A percentile compares a stretch with the other conserved stretches of the same genome.
Evolutionary conservation across 306 rosid species (phyloP).

Genomic region (Notholithocarpus densiflorus): DNA sequence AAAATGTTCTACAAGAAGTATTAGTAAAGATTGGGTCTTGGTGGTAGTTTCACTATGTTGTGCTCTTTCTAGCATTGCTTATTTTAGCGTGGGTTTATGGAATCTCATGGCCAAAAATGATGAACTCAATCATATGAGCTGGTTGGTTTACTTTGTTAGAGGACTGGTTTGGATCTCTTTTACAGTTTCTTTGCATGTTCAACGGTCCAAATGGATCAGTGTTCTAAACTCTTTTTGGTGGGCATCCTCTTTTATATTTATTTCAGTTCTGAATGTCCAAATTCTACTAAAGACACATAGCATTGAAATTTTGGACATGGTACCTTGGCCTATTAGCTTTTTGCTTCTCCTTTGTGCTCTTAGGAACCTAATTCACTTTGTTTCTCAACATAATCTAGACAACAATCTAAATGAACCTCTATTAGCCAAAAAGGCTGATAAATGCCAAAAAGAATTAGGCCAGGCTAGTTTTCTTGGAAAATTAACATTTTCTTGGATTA

Average conservation of each 20-base stretch:
- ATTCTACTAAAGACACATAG: slow-evolving; percentile 25
- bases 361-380: slow-evolving; percentile 28
- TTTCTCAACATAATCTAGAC: slow-evolving; percentile 10
- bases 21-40: slow-evolving; percentile 25
- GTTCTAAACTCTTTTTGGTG: slow-evolving; percentile 58
- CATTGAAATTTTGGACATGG: slow-evolving; percentile 29
- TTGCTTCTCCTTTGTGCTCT: slow-evolving; percentile 48
- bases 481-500: slow-evolving; percentile 65
- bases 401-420: slow-evolving; percentile 49
- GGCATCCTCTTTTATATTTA: slow-evolving; percentile 33
- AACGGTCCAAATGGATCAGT: slow-evolving; percentile 36
- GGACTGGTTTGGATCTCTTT: slow-evolving; percentile 56
- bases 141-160: slow-evolving; percentile 32
- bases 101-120: slow-evolving; percentile 26
- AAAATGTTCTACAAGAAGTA: slow-evolving; percentile 7
- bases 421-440: slow-evolving; percentile 22
- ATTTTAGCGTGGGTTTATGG: slow-evolving; percentile 37
- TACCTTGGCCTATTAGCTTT: slow-evolving; percentile 39
- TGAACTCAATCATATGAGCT: slow-evolving; percentile 9
- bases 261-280: slow-evolving; percentile 46
- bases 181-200: slow-evolving; percentile 46
- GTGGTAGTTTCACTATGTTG: slow-evolving; percentile 41
- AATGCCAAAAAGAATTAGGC: slow-evolving; percentile 24
- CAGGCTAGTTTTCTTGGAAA: slow-evolving; percentile 40
- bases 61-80: slow-evolving; percentile 36